phyloP scores from a whole-genome alignment of 2,329 filamentous ascomycete genomes.

The Alternaria panax region DNA sequence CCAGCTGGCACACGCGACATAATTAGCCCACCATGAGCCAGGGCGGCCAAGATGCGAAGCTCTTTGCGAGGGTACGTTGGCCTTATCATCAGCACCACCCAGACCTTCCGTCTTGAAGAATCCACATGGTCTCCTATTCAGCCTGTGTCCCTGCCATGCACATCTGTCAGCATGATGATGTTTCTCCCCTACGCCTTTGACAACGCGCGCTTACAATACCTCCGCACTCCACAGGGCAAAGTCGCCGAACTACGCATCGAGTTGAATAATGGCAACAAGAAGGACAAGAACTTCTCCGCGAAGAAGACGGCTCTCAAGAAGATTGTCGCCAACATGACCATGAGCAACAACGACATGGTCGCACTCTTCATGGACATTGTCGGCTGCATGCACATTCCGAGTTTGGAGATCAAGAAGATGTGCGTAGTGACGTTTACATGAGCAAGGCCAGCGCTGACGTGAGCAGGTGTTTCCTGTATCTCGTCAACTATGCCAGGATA shows the following conservation, averaged over 20 bases:
- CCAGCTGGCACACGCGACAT: conserved; percentile 27
- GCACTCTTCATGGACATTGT: conserved; percentile 95
- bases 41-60: conserved; percentile 93
- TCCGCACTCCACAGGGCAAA: conserved; percentile 79
- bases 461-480: conserved; percentile 90
- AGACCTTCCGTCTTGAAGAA: conserved; percentile 14
- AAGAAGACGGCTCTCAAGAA: conserved; percentile 99
- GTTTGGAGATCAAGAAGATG: conserved; percentile 99
- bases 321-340: conserved; percentile 99
- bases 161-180: conserved; percentile 40
- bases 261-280: conserved; percentile 91
- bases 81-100: conserved; percentile 23
- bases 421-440: conserved; percentile 55
- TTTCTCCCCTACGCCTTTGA: conserved; percentile 50
- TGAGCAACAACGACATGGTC: conserved; percentile 99
- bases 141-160: conserved; percentile 1
- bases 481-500: conserved; percentile 96
- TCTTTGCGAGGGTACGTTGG: conserved; percentile 90
- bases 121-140: conserved; percentile 12
- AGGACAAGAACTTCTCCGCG: conserved; percentile 92
- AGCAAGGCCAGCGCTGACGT: conserved; percentile 37
- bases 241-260: conserved; percentile 95
- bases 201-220: conserved; percentile 60
- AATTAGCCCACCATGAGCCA: conserved; percentile 63
- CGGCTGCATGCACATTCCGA: conserved; percentile 91